phyloP scores from a whole-genome alignment of 331 rosid species.

The Quercus lobata region DNA sequence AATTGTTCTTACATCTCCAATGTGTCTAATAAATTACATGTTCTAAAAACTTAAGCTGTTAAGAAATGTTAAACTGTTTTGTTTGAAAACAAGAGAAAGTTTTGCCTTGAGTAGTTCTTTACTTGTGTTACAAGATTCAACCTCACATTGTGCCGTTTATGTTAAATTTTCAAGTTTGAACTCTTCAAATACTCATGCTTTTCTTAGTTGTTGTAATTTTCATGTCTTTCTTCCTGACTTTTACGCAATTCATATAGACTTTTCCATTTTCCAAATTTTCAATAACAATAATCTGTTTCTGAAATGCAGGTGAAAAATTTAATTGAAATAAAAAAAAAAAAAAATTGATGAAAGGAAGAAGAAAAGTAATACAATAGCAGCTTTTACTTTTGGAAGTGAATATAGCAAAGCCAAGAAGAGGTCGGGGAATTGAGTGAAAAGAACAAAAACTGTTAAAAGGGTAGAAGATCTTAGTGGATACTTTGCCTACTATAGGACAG shows the following conservation, averaged over 20 bases:
- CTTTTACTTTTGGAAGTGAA: constrained; percentile 46
- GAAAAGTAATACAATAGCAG: constrained; percentile 23
- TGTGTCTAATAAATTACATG: too few species aligned
- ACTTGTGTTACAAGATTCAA: neutral
- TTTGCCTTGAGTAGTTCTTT: neutral
- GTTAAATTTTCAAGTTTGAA: neutral
- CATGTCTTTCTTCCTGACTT: neutral
- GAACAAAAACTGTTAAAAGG: constrained; percentile 46
- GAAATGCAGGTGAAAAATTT: constrained; percentile 35
- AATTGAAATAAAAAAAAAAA: neutral
- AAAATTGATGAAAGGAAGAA: constrained; percentile 2
- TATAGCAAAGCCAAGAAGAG: constrained; percentile 28
- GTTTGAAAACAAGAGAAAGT: too few species aligned
- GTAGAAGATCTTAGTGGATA: constrained; percentile 66
- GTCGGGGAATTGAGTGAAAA: constrained; percentile 48
- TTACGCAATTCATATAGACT: neutral
- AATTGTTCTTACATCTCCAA: too few species aligned
- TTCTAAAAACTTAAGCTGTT: too few species aligned
- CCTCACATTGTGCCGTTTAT: neutral
- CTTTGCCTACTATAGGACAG: constrained; percentile 63
- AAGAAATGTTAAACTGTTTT: too few species aligned
- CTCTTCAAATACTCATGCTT: neutral
- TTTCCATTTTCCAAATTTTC: neutral
- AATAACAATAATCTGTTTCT: neutral
- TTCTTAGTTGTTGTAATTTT: neutral